Base-by-base conservation (phyloP, 2,329 filamentous ascomycete genomes). In the Xenoacremonium recifei region DNA sequence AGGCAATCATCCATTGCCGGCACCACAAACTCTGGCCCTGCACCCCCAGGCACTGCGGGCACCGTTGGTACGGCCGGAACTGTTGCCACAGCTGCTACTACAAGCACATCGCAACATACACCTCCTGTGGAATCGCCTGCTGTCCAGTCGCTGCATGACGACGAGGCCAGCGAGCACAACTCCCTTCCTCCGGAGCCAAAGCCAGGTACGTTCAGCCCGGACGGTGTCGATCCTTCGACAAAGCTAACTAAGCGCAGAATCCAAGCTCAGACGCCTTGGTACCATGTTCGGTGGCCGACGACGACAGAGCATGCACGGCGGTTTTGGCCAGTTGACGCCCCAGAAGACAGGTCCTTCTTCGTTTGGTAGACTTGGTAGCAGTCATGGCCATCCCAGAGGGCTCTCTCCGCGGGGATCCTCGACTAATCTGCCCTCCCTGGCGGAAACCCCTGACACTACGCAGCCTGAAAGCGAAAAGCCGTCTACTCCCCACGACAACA, bases 251-350 rank as follows among this genome's bases (percentile, higher is more conserved):
- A 35, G 4, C 17, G 38, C 25, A 57, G 78, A 80, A 55, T 78
- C 77, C 42, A 80, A 76, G 53, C 58, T 82, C 31, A 73, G 82
- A 35, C 76, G 83, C 41, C 74, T 89, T 39, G 84, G 85, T 13
- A 88, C 84, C 11, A 84, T 88, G 70, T 75, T 88, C 33, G 64
- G 64, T 15, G 77, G 79, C 20, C 74, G 82, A 17, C 70, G 82
- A 45, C 73, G 84, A 29, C 82, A 86, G 61, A 87, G 83, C 61
- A 71, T 87, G 42, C 73, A 87, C 64, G 75, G 74, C 47, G 70
- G 83, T 31, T 84, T 77, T 59, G 78, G 70, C 44, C 76, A 68
- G 60, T 71, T 75, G 53, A 84, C 75, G 0, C 73, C 77, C 2
- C 66, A 70, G 25, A 84, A 80, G 60, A 70, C n/a, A n/a, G n/a